Evolutionary conservation across 208 protist genomes (phyloP).

Genomic region (Acanthamoeba healyi): DNA sequence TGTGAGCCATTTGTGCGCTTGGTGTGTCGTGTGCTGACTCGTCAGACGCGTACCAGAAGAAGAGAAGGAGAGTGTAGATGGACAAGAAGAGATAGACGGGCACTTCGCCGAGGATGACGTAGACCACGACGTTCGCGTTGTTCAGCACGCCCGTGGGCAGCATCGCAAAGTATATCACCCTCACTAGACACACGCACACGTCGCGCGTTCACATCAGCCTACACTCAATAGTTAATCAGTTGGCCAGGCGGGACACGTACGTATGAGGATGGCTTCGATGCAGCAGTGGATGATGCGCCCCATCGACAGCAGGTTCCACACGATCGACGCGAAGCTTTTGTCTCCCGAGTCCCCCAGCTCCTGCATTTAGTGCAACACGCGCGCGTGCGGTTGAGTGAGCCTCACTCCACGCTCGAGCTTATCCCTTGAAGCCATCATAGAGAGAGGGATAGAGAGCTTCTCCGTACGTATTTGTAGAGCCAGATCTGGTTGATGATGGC

Average conservation of each 20-base stretch:
- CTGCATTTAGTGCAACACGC: background rate
- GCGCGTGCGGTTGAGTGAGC: background rate
- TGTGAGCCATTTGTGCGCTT: background rate
- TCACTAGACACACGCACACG: background rate
- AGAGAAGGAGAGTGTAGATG: slow-evolving; percentile 40
- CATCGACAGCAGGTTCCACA: slow-evolving; percentile 38
- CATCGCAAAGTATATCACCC: slow-evolving; percentile 58
- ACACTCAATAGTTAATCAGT: too few species aligned
- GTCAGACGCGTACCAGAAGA: background rate
- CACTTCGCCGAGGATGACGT: slow-evolving; percentile 51
- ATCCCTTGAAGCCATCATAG: background rate
- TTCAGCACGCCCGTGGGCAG: slow-evolving; percentile 49
- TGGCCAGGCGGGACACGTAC: background rate
- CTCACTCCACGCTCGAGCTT: background rate
- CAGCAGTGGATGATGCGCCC: slow-evolving; percentile 54
- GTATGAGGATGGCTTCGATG: slow-evolving; percentile 44
- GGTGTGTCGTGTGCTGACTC: background rate
- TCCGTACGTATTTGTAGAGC: slow-evolving; percentile 51
- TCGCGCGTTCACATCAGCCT: too few species aligned
- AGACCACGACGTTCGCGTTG: slow-evolving; percentile 20
- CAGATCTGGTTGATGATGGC: slow-evolving; percentile 50
- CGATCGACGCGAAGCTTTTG: background rate
- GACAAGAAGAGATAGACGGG: slow-evolving; percentile 45
- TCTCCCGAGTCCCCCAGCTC: background rate
- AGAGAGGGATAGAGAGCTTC: background rate